These are phyloP conservation scores for Russula sp. DNA, from an alignment of 768 basidiomycete genomes.

Conservation along the genomic window DNA sequence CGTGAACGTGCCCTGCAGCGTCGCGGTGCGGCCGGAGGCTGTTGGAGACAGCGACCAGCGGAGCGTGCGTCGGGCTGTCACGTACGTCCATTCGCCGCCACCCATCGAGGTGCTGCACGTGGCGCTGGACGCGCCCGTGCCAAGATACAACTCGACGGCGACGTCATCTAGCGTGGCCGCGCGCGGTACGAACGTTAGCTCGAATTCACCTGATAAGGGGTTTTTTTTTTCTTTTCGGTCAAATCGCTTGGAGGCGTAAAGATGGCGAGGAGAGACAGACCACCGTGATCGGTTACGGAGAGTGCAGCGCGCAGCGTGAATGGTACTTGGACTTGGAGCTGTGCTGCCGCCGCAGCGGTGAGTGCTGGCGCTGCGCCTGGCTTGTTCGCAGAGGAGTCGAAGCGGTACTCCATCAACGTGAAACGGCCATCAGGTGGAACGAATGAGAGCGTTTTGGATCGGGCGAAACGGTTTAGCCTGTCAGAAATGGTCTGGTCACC, in stretches of 20 bases:
- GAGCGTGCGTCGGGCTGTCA: slow-evolving; percentile 50
- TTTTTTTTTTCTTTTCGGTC: not conserved
- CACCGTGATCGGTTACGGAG: slow-evolving; percentile 35
- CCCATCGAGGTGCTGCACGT: slow-evolving; percentile 58
- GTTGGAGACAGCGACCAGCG: slow-evolving; percentile 72
- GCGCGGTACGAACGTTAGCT: slow-evolving; percentile 30
- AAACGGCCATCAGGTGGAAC: slow-evolving; percentile 92
- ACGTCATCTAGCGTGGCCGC: slow-evolving; percentile 65
- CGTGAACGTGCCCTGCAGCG: slow-evolving; percentile 65
- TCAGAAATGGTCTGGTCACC: not conserved
- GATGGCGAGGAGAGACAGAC: slow-evolving; percentile 25
- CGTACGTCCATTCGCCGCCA: slow-evolving; percentile 75
- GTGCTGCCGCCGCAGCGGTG: slow-evolving; percentile 20
- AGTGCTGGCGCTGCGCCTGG: slow-evolving; percentile 36
- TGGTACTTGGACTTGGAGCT: slow-evolving; percentile 30
- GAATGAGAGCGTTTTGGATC: slow-evolving; percentile 76
- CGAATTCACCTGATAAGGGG: slow-evolving; percentile 46
- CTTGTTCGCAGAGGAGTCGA: slow-evolving; percentile 36
- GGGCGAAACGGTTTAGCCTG: slow-evolving; percentile 74
- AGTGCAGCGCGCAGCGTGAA: slow-evolving; percentile 30
- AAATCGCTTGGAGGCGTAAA: not conserved
- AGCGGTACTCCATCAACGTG: slow-evolving; percentile 76
- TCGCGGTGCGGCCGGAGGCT: slow-evolving; percentile 45
- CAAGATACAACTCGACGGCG: slow-evolving; percentile 65
- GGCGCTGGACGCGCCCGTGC: slow-evolving; percentile 62